Evolutionary conservation across 1,139 yeast genomes (phyloP).

Genomic region (Scheffersomyces illinoinensis): DNA sequence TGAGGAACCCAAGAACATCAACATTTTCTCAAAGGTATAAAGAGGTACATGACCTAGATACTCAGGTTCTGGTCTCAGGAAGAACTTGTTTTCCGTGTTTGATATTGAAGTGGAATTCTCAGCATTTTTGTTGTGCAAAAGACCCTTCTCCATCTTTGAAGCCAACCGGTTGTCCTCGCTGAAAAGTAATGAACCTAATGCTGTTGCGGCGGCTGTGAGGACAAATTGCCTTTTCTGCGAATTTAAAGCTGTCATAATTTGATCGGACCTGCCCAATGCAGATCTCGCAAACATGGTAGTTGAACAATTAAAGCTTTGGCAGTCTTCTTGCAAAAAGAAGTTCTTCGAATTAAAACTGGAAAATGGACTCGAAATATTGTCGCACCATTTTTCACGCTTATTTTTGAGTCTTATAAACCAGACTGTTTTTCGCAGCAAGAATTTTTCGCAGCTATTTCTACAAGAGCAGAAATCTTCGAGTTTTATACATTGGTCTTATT

Average conservation of each 20-base stretch:
- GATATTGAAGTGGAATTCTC: constrained; percentile 27
- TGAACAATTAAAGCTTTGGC: neutral
- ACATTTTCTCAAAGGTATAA: constrained; percentile 57
- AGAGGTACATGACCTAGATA: constrained; percentile 86
- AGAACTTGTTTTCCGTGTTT: constrained; percentile 26
- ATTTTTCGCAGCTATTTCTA: neutral
- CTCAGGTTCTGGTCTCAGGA: constrained; percentile 45
- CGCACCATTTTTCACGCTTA: neutral
- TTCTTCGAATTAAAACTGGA: too few species aligned
- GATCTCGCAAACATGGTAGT: neutral
- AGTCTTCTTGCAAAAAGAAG: neutral
- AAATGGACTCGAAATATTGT: neutral
- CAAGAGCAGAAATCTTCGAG: too few species aligned
- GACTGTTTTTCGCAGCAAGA: neutral
- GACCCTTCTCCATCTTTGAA: constrained; percentile 57
- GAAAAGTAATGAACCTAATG: constrained; percentile 28
- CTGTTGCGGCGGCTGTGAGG: constrained; percentile 17
- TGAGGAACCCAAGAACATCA: constrained; percentile 74
- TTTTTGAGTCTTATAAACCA: too few species aligned
- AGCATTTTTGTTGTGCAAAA: constrained; percentile 43
- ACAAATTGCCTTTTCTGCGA: constrained; percentile 9
- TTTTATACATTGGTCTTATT: neutral
- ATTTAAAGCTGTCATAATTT: neutral
- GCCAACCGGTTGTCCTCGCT: constrained; percentile 56
- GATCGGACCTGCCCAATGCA: neutral